These are phyloP conservation scores for Pseudozyma pruni DNA, from an alignment of 1,284 basidiomycete species.

Conservation along the genomic window DNA sequence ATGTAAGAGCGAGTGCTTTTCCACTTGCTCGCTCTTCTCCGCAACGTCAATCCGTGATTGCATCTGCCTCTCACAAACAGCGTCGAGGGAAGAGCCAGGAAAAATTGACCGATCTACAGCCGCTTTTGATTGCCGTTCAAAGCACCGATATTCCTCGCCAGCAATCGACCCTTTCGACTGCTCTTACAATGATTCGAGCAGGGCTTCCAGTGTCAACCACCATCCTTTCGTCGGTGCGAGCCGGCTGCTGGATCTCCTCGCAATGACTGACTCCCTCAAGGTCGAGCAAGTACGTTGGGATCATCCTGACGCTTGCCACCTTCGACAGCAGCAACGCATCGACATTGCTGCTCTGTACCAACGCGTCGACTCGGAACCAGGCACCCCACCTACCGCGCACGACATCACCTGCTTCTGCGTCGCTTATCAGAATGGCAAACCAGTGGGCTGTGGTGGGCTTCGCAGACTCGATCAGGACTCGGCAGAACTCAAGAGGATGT, in stretches of 20 bases:
- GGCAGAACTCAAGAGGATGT: conserved; percentile 41
- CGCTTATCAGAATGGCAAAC: conserved; percentile 15
- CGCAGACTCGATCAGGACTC: conserved; percentile 16
- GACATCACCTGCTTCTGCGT: conserved; percentile 36
- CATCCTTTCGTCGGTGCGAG: too few relatives aligned
- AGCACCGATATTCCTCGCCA: too few relatives aligned
- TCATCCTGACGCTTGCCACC: conserved; percentile 23
- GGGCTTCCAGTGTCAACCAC: too few relatives aligned
- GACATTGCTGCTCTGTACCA: conserved; percentile 27
- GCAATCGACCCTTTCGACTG: not conserved
- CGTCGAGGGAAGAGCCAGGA: too few relatives aligned
- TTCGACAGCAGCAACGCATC: conserved; percentile 30
- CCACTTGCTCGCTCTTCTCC: too few relatives aligned
- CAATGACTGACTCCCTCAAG: conserved; percentile 1
- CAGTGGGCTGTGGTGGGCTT: conserved; percentile 36
- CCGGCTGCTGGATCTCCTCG: too few relatives aligned
- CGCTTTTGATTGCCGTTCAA: conserved; percentile 10
- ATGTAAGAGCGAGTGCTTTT: too few relatives aligned
- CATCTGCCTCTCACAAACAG: too few relatives aligned
- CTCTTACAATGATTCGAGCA: too few relatives aligned
- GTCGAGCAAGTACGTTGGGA: conserved; percentile 23
- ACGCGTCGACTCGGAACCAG: conserved; percentile 27
- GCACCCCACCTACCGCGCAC: conserved; percentile 17
- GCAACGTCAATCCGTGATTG: too few relatives aligned
- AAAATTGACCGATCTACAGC: too few relatives aligned